A percentile compares a stretch with the other conserved stretches of the same genome.
Evolutionary conservation across 352 stramenopile genomes (phyloP).

Genomic region (Peronospora belbahrii): DNA sequence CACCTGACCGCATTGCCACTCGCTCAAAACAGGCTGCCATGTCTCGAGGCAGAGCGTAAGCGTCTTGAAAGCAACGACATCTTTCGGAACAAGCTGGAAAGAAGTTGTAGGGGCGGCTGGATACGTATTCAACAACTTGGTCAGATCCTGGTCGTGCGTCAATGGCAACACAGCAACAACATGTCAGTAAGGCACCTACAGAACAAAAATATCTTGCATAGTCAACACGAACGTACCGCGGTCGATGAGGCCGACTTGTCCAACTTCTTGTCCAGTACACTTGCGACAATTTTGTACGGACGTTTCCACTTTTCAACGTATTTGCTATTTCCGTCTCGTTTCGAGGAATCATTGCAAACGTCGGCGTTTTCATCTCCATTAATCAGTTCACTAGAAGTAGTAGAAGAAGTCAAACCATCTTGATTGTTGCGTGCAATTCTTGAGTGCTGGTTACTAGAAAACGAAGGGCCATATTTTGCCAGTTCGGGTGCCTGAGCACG

Average conservation of each 20-base stretch:
- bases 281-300: slow-evolving; percentile 68
- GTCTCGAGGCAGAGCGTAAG: slow-evolving; percentile 67
- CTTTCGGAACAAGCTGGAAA: slow-evolving; percentile 26
- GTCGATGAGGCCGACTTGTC: background rate
- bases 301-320: slow-evolving; percentile 67
- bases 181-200: background rate
- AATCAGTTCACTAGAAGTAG: background rate
- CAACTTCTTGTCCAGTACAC: slow-evolving; percentile 35
- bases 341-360: background rate
- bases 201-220: background rate
- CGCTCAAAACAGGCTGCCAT: slow-evolving; percentile 64
- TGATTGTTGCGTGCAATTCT: background rate
- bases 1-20: slow-evolving; percentile 55
- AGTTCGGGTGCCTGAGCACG: slow-evolving; percentile 21
- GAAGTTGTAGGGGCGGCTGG: slow-evolving; percentile 8
- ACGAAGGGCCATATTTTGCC: slow-evolving; percentile 50
- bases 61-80: slow-evolving; percentile 70
- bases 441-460: slow-evolving; percentile 5
- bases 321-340: slow-evolving; percentile 27
- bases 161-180: slow-evolving; percentile 2
- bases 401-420: background rate
- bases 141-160: slow-evolving; percentile 16
- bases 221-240: slow-evolving; percentile 14
- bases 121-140: slow-evolving; percentile 24
- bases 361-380: background rate